Evolutionary conservation across 2,329 filamentous ascomycete genomes (phyloP), one percentile per base, ranked within the genome.

Genomic region (Conoideocrella luteorostrata): DNA sequence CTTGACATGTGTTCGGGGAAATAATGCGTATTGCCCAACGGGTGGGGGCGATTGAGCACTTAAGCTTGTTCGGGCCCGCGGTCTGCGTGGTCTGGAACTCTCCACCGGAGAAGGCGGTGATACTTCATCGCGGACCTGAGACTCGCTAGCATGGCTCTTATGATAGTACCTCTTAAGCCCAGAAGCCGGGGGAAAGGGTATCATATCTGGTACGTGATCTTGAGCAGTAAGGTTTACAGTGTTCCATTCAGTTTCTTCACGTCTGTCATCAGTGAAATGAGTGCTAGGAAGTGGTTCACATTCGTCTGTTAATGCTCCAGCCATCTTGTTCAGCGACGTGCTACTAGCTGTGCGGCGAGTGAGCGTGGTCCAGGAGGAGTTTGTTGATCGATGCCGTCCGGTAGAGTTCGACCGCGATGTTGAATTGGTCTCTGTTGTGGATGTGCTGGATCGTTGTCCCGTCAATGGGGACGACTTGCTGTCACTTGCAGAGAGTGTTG

Each of bases 331-430:
- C 21, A 67, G 53, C 11, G 70, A 74, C 11, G 63, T 68, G 46
- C 69, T 77, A 62, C 74, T 78, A 34, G 65, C 61, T 4, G 75
- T 80, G 55, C 75, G 66, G 5, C 73, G 70, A 5, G 75, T 78
- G 46, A 74, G 64, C 30, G 71, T 71, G 1, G 76, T 78, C 47
- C 71, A 72, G 9, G 68, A 71, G 4, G 76, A 80, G 21, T 70
- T 66, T 13, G 69, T 68, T 11, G 77, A 80, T 39, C 70, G 66
- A 57, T 78, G 75, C 21, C 74, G 74, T 45, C 65, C 70, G 36
- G 65, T 70, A 15, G 70, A 74, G 22, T 67, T 64, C 2, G 72
- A 74, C 18, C 67, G 66, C 22, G 63, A 63, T 3, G 70, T 76
- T 13, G 69, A 68, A 45, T 63, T 61, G 40, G 75, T 79, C 20